phyloP scores from a whole-genome alignment of 2,329 filamentous ascomycete genomes.

The Arthrobotrys entomopaga region DNA sequence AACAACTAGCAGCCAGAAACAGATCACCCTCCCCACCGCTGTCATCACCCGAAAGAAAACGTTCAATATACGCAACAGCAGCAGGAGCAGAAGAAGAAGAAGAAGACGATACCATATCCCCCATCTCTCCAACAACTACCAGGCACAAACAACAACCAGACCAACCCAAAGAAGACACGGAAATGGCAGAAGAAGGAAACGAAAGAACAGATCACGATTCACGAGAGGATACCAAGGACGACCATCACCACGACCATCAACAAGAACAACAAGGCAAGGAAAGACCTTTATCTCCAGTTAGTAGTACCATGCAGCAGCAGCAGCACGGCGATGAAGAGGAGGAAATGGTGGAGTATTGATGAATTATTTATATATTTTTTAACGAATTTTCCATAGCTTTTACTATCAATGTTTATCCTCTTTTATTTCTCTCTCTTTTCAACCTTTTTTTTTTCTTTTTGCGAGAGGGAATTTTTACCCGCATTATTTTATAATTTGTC shows the following conservation, averaged over 20 bases:
- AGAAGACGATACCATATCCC: conserved; percentile 10
- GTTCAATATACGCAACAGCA: conserved; percentile 1
- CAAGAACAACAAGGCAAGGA: conserved; percentile 12
- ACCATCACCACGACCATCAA: neutral
- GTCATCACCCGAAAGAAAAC: neutral
- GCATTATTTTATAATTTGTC: too few species aligned
- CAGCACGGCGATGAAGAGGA: conserved; percentile 51
- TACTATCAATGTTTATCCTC: neutral
- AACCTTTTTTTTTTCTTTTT: neutral
- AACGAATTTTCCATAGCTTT: conserved; percentile 3
- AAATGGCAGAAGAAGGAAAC: conserved; percentile 14
- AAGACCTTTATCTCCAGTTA: conserved; percentile 23
- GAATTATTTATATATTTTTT: neutral
- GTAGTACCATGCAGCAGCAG: conserved; percentile 1
- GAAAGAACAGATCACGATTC: conserved; percentile 6
- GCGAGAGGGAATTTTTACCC: neutral
- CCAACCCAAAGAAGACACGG: conserved; percentile 19
- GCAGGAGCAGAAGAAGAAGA: too few species aligned
- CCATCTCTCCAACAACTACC: conserved; percentile 2
- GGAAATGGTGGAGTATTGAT: conserved; percentile 55
- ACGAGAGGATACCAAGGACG: conserved; percentile 30
- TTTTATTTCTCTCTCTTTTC: neutral
- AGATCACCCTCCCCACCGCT: conserved; percentile 31
- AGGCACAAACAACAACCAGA: conserved; percentile 9
- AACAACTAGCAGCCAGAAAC: conserved; percentile 47